These are phyloP conservation scores for Ophiostoma triangulosporum DNA, from an alignment of 2,329 filamentous ascomycete species.

Conservation along the genomic window DNA sequence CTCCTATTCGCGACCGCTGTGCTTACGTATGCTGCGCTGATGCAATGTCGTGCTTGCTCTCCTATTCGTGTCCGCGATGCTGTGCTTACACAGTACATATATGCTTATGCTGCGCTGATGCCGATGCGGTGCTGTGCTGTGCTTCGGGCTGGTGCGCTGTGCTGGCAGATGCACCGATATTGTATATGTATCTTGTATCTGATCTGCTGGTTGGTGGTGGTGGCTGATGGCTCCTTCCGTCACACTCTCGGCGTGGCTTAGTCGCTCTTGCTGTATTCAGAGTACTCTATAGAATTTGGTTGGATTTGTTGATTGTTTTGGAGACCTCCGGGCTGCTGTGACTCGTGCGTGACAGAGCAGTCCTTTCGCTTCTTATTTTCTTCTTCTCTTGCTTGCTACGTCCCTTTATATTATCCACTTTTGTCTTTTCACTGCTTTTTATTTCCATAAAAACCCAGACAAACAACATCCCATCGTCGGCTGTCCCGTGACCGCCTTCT, in stretches of 20 bases:
- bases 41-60: not conserved
- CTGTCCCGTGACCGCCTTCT: constrained; percentile 4
- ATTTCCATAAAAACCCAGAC: not conserved
- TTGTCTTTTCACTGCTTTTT: not conserved
- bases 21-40: not conserved
- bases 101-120: not conserved
- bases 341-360: not conserved
- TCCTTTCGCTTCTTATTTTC: not conserved
- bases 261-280: not conserved
- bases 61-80: too few relatives aligned
- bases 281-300: not conserved
- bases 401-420: not conserved
- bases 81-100: too few relatives aligned
- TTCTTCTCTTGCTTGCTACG: not conserved
- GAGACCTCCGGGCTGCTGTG: not conserved
- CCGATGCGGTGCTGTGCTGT: not conserved
- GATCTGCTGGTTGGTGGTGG: too few relatives aligned
- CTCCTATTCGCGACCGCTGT: too few relatives aligned
- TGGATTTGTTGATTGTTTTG: not conserved
- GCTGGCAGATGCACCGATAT: not conserved
- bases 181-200: not conserved
- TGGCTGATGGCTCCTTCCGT: constrained; percentile 1
- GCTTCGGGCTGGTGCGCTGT: not conserved
- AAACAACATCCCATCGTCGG: not conserved
- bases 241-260: constrained; percentile 2